phyloP scores from a whole-genome alignment of 1,139 yeast genomes.

The Suhomyces guaymorum region DNA sequence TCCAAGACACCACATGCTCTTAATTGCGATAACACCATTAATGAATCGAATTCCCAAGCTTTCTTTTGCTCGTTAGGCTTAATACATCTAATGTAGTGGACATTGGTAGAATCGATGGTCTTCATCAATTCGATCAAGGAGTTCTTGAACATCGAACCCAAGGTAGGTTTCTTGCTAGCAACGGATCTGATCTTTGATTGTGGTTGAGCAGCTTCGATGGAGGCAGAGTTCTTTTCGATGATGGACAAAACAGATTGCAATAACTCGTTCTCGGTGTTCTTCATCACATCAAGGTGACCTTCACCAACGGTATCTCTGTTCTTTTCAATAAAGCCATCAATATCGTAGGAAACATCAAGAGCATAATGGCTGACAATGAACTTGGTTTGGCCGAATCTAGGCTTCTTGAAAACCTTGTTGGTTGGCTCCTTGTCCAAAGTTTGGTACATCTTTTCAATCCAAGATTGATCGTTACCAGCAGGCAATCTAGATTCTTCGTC shows the following conservation, averaged over 20 bases:
- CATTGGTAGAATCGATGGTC: constrained; percentile 91
- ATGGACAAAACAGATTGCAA: constrained; percentile 63
- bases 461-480: constrained; percentile 88
- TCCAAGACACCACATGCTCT: constrained; percentile 99
- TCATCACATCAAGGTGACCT: constrained; percentile 85
- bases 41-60: constrained; percentile 95
- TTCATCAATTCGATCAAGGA: constrained; percentile 91
- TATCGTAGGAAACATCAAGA: constrained; percentile 87
- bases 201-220: constrained; percentile 45
- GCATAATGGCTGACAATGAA: constrained; percentile 94
- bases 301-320: constrained; percentile 97
- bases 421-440: constrained; percentile 80
- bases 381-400: constrained; percentile 90
- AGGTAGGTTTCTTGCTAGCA: constrained; percentile 80
- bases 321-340: constrained; percentile 94
- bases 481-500: constrained; percentile 97
- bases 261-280: constrained; percentile 64
- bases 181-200: constrained; percentile 38
- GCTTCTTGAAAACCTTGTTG: constrained; percentile 81
- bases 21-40: constrained; percentile 92
- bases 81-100: constrained; percentile 94
- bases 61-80: constrained; percentile 92
- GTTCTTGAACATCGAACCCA: constrained; percentile 91
- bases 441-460: constrained; percentile 89
- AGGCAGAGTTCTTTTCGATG: constrained; percentile 62